phyloP scores from a whole-genome alignment of 2,329 filamentous ascomycete genomes.

The Teratosphaeria pseudoeucalypti region DNA sequence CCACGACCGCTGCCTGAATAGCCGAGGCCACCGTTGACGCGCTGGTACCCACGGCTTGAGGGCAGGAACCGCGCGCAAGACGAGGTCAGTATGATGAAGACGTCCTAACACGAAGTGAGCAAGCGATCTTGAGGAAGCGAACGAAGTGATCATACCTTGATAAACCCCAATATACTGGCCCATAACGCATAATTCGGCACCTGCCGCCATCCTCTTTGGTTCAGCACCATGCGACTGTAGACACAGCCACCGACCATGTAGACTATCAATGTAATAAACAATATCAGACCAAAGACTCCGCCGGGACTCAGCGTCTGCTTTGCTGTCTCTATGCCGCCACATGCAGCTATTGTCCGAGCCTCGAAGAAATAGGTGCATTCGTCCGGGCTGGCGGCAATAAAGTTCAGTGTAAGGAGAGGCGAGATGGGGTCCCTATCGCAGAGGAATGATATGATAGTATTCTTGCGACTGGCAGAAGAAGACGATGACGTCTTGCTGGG shows the following conservation, averaged over 20 bases:
- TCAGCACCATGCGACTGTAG: conserved; percentile 88
- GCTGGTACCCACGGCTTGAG: conserved; percentile 55
- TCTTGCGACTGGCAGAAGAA: conserved; percentile 59
- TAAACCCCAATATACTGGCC: conserved; percentile 75
- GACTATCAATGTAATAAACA: conserved; percentile 64
- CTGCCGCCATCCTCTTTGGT: conserved; percentile 91
- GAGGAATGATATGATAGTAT: conserved; percentile 81
- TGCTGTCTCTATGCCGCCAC: conserved; percentile 55
- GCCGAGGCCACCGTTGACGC: conserved; percentile 45
- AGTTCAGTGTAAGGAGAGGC: conserved; percentile 62
- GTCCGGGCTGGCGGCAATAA: conserved; percentile 71
- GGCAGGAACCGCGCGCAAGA: conserved; percentile 60
- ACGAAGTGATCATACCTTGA: conserved; percentile 51
- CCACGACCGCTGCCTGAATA: conserved; percentile 35
- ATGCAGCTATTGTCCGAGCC: conserved; percentile 74
- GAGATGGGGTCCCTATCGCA: conserved; percentile 74
- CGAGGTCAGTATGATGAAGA: conserved; percentile 58
- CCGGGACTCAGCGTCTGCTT: conserved; percentile 52
- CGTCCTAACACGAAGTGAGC: conserved; percentile 29
- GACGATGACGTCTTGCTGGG: conserved; percentile 24
- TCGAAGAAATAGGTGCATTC: conserved; percentile 96
- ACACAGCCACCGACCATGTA: conserved; percentile 89
- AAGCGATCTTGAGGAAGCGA: not conserved
- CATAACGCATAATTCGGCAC: conserved; percentile 89
- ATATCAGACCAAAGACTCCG: conserved; percentile 81